These are phyloP conservation scores for Boletus insuetus DNA, from an alignment of 768 basidiomycete genomes.

Conservation along the genomic window DNA sequence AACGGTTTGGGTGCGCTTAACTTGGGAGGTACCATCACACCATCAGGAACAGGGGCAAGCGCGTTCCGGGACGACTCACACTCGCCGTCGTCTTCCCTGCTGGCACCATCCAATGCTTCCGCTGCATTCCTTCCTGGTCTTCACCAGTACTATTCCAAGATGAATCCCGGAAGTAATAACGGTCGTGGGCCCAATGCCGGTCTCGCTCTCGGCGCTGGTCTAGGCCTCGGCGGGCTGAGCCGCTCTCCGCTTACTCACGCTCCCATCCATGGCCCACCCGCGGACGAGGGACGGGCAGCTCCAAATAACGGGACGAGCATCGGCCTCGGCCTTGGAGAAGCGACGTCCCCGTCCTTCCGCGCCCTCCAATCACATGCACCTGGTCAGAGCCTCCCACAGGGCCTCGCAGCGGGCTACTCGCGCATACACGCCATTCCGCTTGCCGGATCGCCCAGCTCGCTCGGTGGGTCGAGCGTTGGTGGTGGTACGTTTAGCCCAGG, in stretches of 20 bases:
- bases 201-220: conserved; percentile 20
- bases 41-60: conserved; percentile 17
- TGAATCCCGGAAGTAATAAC: conserved; percentile 33
- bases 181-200: conserved; percentile 27
- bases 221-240: conserved; percentile 26
- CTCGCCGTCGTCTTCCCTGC: conserved; percentile 32
- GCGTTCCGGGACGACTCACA: conserved; percentile 35
- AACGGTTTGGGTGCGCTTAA: conserved; percentile 35
- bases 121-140: conserved; percentile 78
- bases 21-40: conserved; percentile 9
- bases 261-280: conserved; percentile 25
- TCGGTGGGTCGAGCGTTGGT: conserved; percentile 27
- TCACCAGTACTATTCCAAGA: conserved; percentile 62
- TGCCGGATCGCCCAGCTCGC: conserved; percentile 36
- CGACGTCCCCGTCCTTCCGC: conserved; percentile 65
- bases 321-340: conserved; percentile 27
- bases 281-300: conserved; percentile 23
- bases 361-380: conserved; percentile 87
- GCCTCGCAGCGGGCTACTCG: conserved; percentile 87
- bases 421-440: conserved; percentile 73
- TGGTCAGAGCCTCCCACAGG: conserved; percentile 88
- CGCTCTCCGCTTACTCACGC: conserved; percentile 30
- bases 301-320: conserved; percentile 11
- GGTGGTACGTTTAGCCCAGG: conserved; percentile 31
- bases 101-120: conserved; percentile 74